Conservation (phyloP, 148 eudicot species). For the Vaccinium myrtillus region DNA sequence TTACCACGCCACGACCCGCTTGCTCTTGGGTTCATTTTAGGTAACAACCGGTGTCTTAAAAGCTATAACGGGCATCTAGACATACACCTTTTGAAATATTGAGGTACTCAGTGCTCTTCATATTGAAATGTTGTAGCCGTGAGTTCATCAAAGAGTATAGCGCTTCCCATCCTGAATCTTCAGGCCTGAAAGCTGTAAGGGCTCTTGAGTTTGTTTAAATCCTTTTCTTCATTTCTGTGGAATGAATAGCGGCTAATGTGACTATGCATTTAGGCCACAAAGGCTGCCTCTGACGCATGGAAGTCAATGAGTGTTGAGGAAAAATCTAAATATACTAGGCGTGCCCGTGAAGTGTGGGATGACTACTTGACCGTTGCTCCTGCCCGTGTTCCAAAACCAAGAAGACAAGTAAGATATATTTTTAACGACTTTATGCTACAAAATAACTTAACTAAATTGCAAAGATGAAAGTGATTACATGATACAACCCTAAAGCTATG, state of each 20-base stretch:
- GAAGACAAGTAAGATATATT: conserved; percentile 29
- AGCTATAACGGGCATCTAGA: neutral
- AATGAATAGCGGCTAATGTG: neutral
- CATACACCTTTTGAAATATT: neutral
- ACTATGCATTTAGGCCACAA: conserved; percentile 34
- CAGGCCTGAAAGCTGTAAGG: conserved; percentile 45
- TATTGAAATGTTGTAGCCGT: conserved; percentile 25
- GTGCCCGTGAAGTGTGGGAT: conserved; percentile 56
- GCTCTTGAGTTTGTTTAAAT: neutral
- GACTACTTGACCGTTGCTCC: conserved; percentile 41
- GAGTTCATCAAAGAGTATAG: conserved; percentile 49
- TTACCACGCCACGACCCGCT: conserved; percentile 41
- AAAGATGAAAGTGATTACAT: neutral
- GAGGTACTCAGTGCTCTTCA: conserved; percentile 8
- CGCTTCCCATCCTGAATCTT: conserved; percentile 52
- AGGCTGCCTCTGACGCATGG: conserved; percentile 51
- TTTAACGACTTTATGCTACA: neutral
- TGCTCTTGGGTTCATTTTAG: conserved; percentile 57
- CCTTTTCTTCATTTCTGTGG: neutral
- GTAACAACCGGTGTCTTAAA: conserved; percentile 19
- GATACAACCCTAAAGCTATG: neutral
- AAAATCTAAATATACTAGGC: conserved; percentile 42
- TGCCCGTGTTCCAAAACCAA: conserved; percentile 35
- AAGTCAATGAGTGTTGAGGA: conserved; percentile 43
- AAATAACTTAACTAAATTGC: neutral